Conservation (phyloP, 805 yeast genomes). For the Kuraishia piskuri region DNA sequence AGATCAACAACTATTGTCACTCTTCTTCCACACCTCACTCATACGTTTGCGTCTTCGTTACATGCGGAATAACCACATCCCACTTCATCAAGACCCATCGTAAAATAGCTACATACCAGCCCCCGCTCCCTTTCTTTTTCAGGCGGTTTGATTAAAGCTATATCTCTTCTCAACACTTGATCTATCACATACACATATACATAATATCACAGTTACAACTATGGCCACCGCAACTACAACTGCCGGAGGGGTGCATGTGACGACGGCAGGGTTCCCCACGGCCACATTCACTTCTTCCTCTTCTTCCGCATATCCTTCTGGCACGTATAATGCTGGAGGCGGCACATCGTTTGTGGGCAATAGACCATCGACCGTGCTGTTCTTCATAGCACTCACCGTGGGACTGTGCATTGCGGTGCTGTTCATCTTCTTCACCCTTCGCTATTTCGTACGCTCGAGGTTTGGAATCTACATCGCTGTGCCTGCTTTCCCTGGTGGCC, state of each 20-base stretch:
- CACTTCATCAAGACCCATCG: no score
- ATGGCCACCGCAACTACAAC: neutral
- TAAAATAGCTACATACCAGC: no score
- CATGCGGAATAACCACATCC: no score
- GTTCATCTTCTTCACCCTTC: slow-evolving; percentile 50
- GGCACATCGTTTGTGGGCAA: slow-evolving; percentile 22
- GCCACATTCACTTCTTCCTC: neutral
- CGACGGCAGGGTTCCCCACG: neutral
- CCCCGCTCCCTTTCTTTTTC: no score
- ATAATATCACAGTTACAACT: neutral
- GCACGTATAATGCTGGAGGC: neutral
- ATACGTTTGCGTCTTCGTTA: no score
- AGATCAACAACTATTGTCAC: no score
- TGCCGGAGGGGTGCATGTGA: neutral
- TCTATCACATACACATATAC: no score
- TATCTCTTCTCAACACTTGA: neutral
- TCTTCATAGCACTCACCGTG: slow-evolving; percentile 54
- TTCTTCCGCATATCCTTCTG: neutral
- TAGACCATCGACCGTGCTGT: slow-evolving; percentile 54
- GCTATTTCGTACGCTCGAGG: slow-evolving; percentile 50
- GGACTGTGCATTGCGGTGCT: slow-evolving; percentile 50
- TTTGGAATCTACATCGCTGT: slow-evolving; percentile 42
- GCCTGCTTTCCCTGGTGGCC: slow-evolving; percentile 14
- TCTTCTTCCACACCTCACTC: no score
- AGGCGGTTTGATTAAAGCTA: no score